These are phyloP conservation scores for Guillardia theta DNA, from an alignment of 78 protist genomes.

Conservation along the genomic window DNA sequence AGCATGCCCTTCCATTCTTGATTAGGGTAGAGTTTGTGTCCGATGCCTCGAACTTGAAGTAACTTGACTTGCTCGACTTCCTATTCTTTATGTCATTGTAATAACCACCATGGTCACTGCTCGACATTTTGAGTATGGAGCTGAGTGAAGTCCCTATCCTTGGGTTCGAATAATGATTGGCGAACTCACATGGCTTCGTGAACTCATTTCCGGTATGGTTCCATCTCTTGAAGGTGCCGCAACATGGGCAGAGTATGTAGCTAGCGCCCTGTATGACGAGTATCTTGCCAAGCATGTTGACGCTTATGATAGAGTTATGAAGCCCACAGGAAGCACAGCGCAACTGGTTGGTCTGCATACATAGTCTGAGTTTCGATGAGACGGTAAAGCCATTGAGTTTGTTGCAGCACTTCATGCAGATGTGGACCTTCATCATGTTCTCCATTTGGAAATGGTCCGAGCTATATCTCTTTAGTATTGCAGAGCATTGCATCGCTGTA, in stretches of 20 bases:
- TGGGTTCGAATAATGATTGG: too few relatives aligned
- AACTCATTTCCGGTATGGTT: background rate
- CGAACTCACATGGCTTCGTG: too few relatives aligned
- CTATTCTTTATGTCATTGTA: too few relatives aligned
- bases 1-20: too few relatives aligned
- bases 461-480: background rate
- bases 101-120: too few relatives aligned
- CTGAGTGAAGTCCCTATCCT: too few relatives aligned
- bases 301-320: background rate
- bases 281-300: background rate
- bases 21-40: too few relatives aligned
- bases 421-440: background rate
- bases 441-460: background rate
- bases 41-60: too few relatives aligned
- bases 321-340: background rate
- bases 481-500: too few relatives aligned
- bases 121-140: too few relatives aligned
- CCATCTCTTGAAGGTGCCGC: background rate
- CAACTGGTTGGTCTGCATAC: background rate
- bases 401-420: background rate
- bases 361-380: background rate
- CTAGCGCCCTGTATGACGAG: background rate
- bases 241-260: background rate
- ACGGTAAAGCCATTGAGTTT: background rate
- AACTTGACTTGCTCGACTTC: too few relatives aligned